A percentile compares a stretch with the other conserved stretches of the same genome.
These are phyloP conservation scores for Nissolia schottii DNA, from an alignment of 306 rosid species.

Conservation along the genomic window DNA sequence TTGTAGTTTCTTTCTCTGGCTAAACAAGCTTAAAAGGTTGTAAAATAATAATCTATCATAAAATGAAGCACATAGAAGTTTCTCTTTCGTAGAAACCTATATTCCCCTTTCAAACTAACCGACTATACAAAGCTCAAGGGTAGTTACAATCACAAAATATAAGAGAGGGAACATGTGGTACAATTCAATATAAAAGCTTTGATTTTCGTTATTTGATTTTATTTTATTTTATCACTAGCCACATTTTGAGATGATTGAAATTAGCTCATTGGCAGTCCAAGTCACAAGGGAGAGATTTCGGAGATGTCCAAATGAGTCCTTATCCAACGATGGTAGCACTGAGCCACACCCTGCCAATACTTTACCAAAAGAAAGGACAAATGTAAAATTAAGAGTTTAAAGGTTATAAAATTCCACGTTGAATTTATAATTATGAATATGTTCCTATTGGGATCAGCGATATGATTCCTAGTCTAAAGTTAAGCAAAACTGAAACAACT, in stretches of 20 bases:
- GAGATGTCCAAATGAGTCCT: slow-evolving; percentile 38
- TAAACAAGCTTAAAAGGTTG: background rate
- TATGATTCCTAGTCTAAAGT: background rate
- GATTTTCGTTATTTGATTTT: background rate
- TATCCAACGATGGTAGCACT: slow-evolving; percentile 22
- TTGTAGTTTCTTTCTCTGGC: background rate
- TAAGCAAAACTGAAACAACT: background rate
- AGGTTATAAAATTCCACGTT: background rate
- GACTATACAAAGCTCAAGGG: background rate
- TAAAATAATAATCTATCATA: background rate
- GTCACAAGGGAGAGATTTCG: slow-evolving; percentile 59
- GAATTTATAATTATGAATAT: background rate
- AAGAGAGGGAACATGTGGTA: background rate
- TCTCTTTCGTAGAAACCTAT: background rate
- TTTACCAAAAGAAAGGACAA: background rate
- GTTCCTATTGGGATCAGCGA: background rate
- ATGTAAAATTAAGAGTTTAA: background rate
- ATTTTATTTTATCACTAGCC: background rate
- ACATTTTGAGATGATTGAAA: slow-evolving; percentile 26
- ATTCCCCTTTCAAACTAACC: background rate
- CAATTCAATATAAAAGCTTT: background rate
- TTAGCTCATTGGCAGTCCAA: slow-evolving; percentile 63
- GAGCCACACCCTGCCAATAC: slow-evolving; percentile 26
- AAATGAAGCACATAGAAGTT: background rate
- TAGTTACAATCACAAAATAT: background rate